Base-by-base conservation (phyloP, 148 eudicot species). In the Chenopodium suecicum region DNA sequence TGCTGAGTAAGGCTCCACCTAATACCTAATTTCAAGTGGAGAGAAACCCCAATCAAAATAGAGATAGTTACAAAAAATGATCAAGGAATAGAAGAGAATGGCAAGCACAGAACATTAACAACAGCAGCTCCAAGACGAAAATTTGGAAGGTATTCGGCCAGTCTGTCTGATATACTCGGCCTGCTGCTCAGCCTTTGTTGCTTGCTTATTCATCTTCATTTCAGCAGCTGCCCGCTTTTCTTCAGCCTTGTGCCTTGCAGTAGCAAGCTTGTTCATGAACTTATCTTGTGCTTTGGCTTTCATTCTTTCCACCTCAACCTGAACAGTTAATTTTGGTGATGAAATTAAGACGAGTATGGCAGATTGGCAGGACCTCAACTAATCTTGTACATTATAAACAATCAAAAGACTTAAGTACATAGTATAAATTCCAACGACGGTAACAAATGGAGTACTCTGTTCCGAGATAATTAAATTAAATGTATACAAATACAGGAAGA, bases 281-380 rank as follows among this genome's bases (percentile, higher is more conserved):
- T 82, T 88, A 74, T 89, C 92, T 7, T 91, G 91, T 66, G 96
- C 96, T 77, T 79, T 85, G 9, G 88, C 88, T 65, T 82, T 90
- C 91, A 86, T 89, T 71, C 89, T 88, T 85, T 92, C 96, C 69
- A 89, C 90, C 79, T 88, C 84, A 64, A 83, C 89, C 92, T 90
- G 85, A 73, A 84, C 69, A 67, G 9, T 44, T 2, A 9, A 22
- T 5, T 22, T 44, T 1, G 56, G 22, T 47, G 22, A 20, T 34
- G 23, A 46, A 9, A 48, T 16, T 4, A 4, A 69, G 2, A 4
- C 47, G 7, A 32, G 19, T 67, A 67, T 14, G 5, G 13, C 19
- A 67, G 34, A 19, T 29, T 7, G 8, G 9, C 52, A 48, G 12
- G 17, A 9, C 34, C 60, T 20, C 65, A 62, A 62, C 25, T 62